Evolutionary conservation across 495 filamentous ascomycete species (phyloP), one percentile per base, ranked within the genome.

Genomic region (Hypoxylon fuscum): DNA sequence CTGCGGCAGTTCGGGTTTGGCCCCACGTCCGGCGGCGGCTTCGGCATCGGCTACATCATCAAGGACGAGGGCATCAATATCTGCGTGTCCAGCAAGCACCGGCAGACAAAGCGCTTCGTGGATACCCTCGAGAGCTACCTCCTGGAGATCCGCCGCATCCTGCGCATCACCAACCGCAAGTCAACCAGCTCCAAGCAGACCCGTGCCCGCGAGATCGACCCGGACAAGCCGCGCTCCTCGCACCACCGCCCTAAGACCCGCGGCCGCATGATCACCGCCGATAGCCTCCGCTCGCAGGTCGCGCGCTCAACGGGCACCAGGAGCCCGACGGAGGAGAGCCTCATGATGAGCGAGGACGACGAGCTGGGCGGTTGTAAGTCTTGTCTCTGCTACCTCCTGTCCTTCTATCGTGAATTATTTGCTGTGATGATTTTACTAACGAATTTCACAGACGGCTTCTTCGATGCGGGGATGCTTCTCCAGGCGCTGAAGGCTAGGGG

Each of bases 31-130:
- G 94, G 88, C 22, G 96, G 98, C 50, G 95, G 95, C 0, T 98
- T 98, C 72, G 95, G 96, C 10, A 96, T 98, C 52, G 95, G 95
- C 10, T 98, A 98, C 75, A 98, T 98, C 67, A 97, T 98, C 85
- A 98, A 98, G 74, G 94, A 97, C 68, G 94, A 97, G 32, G 82
- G 84, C 44, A 89, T 98, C 66, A 91, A 87, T 27, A 96, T 98
- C 72, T 97, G 95, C 72, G 93, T 94, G 0, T 88, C 86, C 9
- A 92, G 88, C 43, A 96, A 96, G 71, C 95, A 98, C 70, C 79
- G 95, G 8, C 95, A 98, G 76, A 98, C 95, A 0, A 87, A 87
- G 59, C 87, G 95, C 3, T 92, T 94, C 64, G 87, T 98, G 59
- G 91, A 97, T 56, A 89, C 91, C 0, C 78, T 98, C 3, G 95